phyloP scores from a whole-genome alignment of 768 basidiomycete species.

The Pulveroboletus ravenelii region DNA sequence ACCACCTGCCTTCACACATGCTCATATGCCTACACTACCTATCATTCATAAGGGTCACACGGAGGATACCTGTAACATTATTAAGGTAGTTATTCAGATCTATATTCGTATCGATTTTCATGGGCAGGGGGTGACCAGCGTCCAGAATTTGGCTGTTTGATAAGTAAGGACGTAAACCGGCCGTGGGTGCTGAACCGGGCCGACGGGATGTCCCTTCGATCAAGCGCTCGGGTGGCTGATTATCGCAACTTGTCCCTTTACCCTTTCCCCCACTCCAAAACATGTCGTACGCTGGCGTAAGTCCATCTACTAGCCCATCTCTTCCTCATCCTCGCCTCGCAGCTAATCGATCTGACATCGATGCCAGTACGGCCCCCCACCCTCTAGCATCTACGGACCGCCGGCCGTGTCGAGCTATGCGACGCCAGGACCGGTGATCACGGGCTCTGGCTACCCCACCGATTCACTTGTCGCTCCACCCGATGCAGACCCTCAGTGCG shows the following conservation, averaged over 20 bases:
- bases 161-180: not conserved
- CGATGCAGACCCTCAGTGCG: conserved; percentile 75
- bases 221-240: not conserved
- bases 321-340: not conserved
- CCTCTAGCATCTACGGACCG: conserved; percentile 6
- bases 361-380: conserved; percentile 7
- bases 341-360: not conserved
- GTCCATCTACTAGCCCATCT: not conserved
- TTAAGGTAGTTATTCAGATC: conserved; percentile 23
- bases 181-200: too few species aligned
- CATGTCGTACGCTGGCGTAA: conserved; percentile 21
- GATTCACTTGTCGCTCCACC: conserved; percentile 23
- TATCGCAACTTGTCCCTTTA: conserved; percentile 1
- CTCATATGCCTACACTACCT: conserved; percentile 16
- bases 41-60: not conserved
- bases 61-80: conserved; percentile 36
- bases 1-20: not conserved
- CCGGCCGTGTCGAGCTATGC: not conserved
- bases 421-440: not conserved
- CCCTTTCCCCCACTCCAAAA: not conserved
- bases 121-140: too few species aligned
- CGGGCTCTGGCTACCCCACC: not conserved
- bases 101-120: not conserved
- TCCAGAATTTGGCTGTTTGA: too few species aligned
- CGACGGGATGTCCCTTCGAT: too few species aligned